Percentiles rank a stretch among this genome's conserved stretches.
These are phyloP conservation scores for Gossypium arboreum DNA, from an alignment of 345 rosid species.

Conservation along the genomic window DNA sequence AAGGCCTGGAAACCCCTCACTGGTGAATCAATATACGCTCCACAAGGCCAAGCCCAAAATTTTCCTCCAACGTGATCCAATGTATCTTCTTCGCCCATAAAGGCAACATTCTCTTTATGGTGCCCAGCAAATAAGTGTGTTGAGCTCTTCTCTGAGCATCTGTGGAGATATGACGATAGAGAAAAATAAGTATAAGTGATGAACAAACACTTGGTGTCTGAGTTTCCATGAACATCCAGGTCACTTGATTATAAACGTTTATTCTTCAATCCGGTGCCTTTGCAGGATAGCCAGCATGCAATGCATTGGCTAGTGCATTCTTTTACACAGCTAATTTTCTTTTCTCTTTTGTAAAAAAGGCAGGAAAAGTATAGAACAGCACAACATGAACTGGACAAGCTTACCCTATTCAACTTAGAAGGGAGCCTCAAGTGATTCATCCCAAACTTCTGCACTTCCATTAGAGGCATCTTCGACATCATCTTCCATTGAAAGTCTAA, in stretches of 20 bases:
- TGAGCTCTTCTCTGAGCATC: conserved; percentile 22
- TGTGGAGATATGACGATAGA: not conserved
- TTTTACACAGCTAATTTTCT: not conserved
- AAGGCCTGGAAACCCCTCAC: conserved; percentile 17
- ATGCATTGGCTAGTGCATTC: not conserved
- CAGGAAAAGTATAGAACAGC: not conserved
- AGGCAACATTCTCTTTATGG: conserved; percentile 15
- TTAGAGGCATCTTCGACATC: conserved; percentile 96
- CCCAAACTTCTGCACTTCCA: conserved; percentile 98
- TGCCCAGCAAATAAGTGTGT: conserved; percentile 7
- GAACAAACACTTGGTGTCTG: not conserved
- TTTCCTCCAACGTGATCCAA: conserved; percentile 11
- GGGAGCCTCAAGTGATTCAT: conserved; percentile 95
- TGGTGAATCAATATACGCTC: conserved; percentile 1
- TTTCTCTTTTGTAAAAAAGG: not conserved
- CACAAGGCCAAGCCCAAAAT: conserved; percentile 18
- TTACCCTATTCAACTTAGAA: conserved; percentile 53
- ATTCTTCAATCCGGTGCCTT: not conserved
- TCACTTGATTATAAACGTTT: not conserved
- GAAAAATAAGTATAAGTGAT: not conserved
- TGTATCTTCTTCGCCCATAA: conserved; percentile 16
- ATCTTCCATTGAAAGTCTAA: conserved; percentile 97
- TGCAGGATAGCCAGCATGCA: not conserved
- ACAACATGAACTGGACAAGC: not conserved
- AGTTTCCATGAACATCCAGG: not conserved